phyloP scores from a whole-genome alignment of 176 grass and related monocot species.

The Poa pratensis region DNA sequence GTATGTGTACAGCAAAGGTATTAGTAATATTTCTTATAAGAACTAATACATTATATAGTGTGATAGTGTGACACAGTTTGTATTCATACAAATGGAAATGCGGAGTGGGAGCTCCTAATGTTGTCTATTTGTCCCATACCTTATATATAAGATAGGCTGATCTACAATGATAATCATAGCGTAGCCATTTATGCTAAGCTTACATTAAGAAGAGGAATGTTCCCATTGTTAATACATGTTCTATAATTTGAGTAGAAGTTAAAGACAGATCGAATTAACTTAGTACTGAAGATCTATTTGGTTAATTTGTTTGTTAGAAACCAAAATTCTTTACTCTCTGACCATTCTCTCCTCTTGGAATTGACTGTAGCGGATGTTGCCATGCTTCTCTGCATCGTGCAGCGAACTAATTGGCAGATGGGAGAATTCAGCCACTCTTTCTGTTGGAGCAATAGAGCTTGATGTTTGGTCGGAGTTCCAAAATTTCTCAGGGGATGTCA shows the following conservation, averaged over 20 bases:
- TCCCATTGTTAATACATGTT: neutral
- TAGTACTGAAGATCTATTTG: neutral
- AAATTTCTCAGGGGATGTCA: constrained; percentile 60
- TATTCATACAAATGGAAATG: neutral
- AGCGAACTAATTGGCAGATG: constrained; percentile 56
- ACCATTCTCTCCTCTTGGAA: constrained; percentile 23
- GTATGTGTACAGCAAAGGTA: constrained; percentile 37
- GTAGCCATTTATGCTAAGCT: neutral
- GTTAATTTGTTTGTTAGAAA: neutral
- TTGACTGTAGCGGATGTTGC: constrained; percentile 52
- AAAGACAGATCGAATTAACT: neutral
- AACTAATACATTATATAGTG: neutral
- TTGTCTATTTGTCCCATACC: neutral
- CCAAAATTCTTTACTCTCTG: neutral
- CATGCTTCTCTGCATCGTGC: constrained; percentile 52
- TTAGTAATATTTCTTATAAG: neutral
- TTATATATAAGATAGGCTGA: neutral
- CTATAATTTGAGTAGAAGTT: neutral
- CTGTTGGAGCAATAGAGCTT: constrained; percentile 38
- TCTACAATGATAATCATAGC: neutral
- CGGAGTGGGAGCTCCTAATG: neutral
- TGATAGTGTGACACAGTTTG: neutral
- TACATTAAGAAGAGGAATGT: neutral
- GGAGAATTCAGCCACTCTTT: constrained; percentile 34
- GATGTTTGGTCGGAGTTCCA: constrained; percentile 60